Percentiles rank a stretch among this genome's conserved stretches.
phyloP scores from a whole-genome alignment of 2,329 filamentous ascomycete genomes.

The Teratosphaeria destructans region DNA sequence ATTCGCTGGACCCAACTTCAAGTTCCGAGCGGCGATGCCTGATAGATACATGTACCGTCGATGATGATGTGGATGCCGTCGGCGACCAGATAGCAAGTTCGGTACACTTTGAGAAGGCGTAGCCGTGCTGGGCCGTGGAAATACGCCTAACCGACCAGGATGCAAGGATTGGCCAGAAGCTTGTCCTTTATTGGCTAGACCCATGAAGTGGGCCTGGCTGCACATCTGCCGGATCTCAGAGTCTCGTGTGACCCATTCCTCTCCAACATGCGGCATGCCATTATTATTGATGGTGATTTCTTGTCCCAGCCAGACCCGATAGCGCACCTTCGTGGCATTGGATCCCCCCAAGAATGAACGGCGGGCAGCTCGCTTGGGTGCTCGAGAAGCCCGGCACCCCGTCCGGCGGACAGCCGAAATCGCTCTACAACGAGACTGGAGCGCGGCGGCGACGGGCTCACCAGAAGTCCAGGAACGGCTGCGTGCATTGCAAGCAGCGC shows the following conservation, averaged over 20 bases:
- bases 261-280: background rate
- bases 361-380: conserved; percentile 2
- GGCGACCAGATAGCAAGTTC: background rate
- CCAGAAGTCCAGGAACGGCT: conserved; percentile 12
- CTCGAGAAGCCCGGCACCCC: conserved; percentile 3
- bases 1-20: too few species aligned
- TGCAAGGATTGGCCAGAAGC: background rate
- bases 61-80: too few species aligned
- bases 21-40: too few species aligned
- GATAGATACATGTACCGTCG: too few species aligned
- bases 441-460: conserved; percentile 5
- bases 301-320: background rate
- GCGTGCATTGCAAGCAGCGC: conserved; percentile 13
- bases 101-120: background rate
- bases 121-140: background rate
- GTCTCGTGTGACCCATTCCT: background rate
- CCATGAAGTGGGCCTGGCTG: background rate
- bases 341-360: background rate
- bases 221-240: background rate
- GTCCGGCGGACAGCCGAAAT: background rate
- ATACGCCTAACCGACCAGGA: background rate
- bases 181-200: background rate
- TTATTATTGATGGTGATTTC: background rate
- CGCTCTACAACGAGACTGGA: conserved; percentile 7
- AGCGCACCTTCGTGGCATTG: background rate